Evolutionary conservation across 2,329 filamentous ascomycete species (phyloP).

Genomic region (Fonsecaea nubica): DNA sequence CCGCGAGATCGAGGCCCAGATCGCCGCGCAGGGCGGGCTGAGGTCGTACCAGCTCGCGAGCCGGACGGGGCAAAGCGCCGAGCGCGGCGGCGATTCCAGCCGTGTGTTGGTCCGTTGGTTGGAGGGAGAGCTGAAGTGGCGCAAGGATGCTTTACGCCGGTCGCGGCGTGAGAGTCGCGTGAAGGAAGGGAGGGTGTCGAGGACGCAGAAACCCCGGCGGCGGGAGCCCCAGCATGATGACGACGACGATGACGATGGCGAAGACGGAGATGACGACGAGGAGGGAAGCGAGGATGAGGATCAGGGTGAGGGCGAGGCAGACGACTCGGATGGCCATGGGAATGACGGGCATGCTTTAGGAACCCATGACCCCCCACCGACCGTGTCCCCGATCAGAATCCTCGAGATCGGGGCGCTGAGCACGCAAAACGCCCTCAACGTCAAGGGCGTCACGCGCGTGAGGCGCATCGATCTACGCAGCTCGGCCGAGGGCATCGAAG

Average conservation of each 20-base stretch:
- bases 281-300: too few species aligned
- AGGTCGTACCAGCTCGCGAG: conserved; percentile 67
- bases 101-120: conserved; percentile 67
- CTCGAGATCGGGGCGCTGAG: conserved; percentile 91
- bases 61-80: conserved; percentile 65
- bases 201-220: not conserved
- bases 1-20: conserved; percentile 55
- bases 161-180: not conserved
- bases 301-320: too few species aligned
- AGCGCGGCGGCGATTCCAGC: conserved; percentile 69
- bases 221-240: not conserved
- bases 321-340: not conserved
- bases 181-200: too few species aligned
- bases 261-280: conserved; percentile 9
- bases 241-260: not conserved
- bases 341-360: not conserved
- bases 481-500: conserved; percentile 74
- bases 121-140: conserved; percentile 28
- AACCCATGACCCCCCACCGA: not conserved
- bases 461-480: conserved; percentile 86
- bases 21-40: conserved; percentile 64
- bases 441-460: conserved; percentile 48
- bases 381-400: conserved; percentile 60
- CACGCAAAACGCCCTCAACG: conserved; percentile 78
- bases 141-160: conserved; percentile 2